Evolutionary conservation across 2,329 filamentous ascomycete species (phyloP).

Genomic region (Alternaria ventricosa): DNA sequence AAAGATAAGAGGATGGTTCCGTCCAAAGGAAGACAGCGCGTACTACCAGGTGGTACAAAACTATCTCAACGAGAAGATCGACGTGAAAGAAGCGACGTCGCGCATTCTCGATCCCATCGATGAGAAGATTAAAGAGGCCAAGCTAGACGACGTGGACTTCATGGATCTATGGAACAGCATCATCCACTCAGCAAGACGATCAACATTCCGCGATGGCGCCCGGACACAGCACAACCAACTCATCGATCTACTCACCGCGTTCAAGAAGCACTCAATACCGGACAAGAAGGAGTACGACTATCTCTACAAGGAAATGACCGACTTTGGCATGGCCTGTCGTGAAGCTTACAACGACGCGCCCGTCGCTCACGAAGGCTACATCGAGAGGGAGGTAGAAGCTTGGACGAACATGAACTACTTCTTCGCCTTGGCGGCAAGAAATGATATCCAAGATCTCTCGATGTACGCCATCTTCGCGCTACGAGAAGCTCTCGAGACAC

Average conservation of each 20-base stretch:
- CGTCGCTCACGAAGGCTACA: slow-evolving; percentile 16
- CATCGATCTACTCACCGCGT: slow-evolving; percentile 25
- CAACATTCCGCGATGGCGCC: slow-evolving; percentile 17
- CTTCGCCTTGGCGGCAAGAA: slow-evolving; percentile 31
- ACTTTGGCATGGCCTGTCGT: slow-evolving; percentile 33
- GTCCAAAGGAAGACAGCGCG: slow-evolving; percentile 28
- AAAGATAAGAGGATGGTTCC: slow-evolving; percentile 38
- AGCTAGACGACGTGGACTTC: slow-evolving; percentile 28
- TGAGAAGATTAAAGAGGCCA: slow-evolving; percentile 23
- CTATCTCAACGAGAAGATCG: slow-evolving; percentile 24
- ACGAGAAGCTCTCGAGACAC: slow-evolving; percentile 36
- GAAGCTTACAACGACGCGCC: slow-evolving; percentile 43
- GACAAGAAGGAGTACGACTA: slow-evolving; percentile 27
- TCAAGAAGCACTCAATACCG: slow-evolving; percentile 34
- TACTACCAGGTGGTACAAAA: slow-evolving; percentile 33
- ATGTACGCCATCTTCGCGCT: slow-evolving; percentile 40
- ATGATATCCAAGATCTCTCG: slow-evolving; percentile 21
- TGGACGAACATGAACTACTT: slow-evolving; percentile 45
- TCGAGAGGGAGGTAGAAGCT: slow-evolving; percentile 32
- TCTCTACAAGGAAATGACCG: slow-evolving; percentile 25
- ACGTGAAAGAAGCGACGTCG: slow-evolving; percentile 20
- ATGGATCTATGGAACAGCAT: slow-evolving; percentile 41
- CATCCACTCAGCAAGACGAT: slow-evolving; percentile 38
- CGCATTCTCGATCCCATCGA: slow-evolving; percentile 36
- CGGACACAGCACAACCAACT: slow-evolving; percentile 22